A percentile compares a stretch with the other conserved stretches of the same genome.
Conservation (phyloP, 306 rosid species). For the Quillaja saponaria region DNA sequence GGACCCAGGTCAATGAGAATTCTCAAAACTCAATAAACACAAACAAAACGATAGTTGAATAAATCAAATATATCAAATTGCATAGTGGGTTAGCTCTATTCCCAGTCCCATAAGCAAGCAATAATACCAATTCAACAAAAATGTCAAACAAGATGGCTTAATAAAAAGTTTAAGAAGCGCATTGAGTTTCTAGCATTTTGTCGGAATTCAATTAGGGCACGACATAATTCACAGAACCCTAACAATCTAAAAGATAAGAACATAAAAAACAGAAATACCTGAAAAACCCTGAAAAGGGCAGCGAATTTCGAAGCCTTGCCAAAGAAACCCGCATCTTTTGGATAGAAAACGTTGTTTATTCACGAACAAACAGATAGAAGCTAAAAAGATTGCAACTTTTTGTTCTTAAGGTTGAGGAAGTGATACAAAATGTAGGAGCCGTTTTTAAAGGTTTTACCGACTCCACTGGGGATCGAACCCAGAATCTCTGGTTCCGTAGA, state of each 20-base stretch:
- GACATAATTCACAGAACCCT: constrained; percentile 15
- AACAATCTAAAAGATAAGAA: not conserved
- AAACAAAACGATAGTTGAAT: no score
- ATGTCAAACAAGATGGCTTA: not conserved
- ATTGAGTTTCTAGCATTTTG: no score
- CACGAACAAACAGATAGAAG: not conserved
- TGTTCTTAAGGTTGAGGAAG: not conserved
- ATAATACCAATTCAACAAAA: not conserved
- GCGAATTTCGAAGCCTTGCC: constrained; percentile 47
- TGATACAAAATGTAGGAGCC: not conserved
- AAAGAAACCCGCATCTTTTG: constrained; percentile 38
- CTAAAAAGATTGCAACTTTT: no score
- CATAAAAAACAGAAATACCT: constrained; percentile 35
- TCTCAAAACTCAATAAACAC: no score
- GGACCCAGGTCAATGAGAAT: no score
- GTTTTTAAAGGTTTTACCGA: no score
- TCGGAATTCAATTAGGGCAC: no score
- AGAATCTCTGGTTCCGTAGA: constrained; percentile 68
- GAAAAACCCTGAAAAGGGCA: constrained; percentile 67
- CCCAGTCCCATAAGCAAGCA: not conserved
- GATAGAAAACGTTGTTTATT: constrained; percentile 21
- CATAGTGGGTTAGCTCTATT: not conserved
- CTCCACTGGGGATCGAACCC: constrained; percentile 52
- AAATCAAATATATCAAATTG: not conserved
- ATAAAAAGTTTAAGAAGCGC: not conserved